Evolutionary conservation across 176 grass and related monocot species (phyloP), one percentile per base, ranked within the genome.

Genomic region (Avena insularis): DNA sequence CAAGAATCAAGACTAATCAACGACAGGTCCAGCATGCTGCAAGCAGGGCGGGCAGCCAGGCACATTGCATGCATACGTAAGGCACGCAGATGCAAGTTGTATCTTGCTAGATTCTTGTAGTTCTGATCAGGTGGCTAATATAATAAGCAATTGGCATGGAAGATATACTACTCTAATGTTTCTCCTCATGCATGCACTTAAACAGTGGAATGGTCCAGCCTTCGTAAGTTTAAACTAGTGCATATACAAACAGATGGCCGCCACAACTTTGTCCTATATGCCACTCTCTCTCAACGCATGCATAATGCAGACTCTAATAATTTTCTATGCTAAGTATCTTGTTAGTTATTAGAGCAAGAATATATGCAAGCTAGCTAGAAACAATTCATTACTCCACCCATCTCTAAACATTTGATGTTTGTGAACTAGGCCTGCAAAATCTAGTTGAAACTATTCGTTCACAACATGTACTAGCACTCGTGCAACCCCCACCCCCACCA

Each of bases 201-300:
- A 33, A 63, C 54, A 62, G 78, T 9, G 40, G 8, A n/a, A 31
- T 63, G 4, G 54, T 62, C 27, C 72, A 29, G 45, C 67, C 59
- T 11, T 56, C 14, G 12, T 35, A 57, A 72, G 21, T 35, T 70
- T 75, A 75, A 9, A 76, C 58, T 85, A 67, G 61, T 67, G 49
- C 36, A 47, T 16, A 36, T 86, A 65, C 55, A 90, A 9, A 83
- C 55, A 79, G 33, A 31, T 77, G 62, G 80, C 89, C 89, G 89
- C 89, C 89, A 90, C 19, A 79, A 83, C 9, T 87, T 87, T 90
- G 84, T 83, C 89, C 43, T 78, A 43, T 56, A 35, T 84, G 57
- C 35, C 35, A 25, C 35, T 46, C 23, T 79, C 69, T 83, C 61
- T 71, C 16, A 19, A 40, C 51, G 57, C 80, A 90, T 80, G 49